A percentile compares a stretch with the other conserved stretches of the same genome.
Evolutionary conservation across 2,329 filamentous ascomycete species (phyloP).

Genomic region (Ophiocordyceps camponoti-rufipedis): DNA sequence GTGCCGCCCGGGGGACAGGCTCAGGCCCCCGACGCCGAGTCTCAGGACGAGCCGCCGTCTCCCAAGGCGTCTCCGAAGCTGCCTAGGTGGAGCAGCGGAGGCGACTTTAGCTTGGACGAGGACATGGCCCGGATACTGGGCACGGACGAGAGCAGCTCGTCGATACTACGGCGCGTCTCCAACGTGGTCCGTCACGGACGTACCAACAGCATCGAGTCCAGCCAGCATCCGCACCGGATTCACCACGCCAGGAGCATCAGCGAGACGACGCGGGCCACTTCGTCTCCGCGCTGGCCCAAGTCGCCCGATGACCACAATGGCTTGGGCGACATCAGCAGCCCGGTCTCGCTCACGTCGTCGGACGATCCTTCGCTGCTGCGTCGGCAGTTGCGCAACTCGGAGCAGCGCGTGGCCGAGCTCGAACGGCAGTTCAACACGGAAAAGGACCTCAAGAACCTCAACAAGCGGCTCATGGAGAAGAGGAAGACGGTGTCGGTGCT

Average conservation of each 20-base stretch:
- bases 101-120: slow-evolving; percentile 86
- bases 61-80: slow-evolving; percentile 45
- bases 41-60: slow-evolving; percentile 22
- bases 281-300: slow-evolving; percentile 52
- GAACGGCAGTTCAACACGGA: slow-evolving; percentile 56
- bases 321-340: slow-evolving; percentile 49
- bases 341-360: slow-evolving; percentile 42
- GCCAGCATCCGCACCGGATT: slow-evolving; percentile 19
- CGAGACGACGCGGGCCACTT: slow-evolving; percentile 45
- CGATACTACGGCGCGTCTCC: slow-evolving; percentile 73
- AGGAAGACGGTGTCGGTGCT: slow-evolving; percentile 87
- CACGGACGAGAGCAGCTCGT: slow-evolving; percentile 58
- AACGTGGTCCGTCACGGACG: slow-evolving; percentile 88
- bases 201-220: slow-evolving; percentile 58
- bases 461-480: slow-evolving; percentile 80
- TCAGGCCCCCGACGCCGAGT: slow-evolving; percentile 25
- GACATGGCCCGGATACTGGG: slow-evolving; percentile 82
- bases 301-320: slow-evolving; percentile 41
- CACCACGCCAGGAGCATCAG: slow-evolving; percentile 45
- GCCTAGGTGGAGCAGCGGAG: slow-evolving; percentile 59
- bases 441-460: slow-evolving; percentile 54
- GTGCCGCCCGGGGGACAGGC: slow-evolving; percentile 23
- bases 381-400: slow-evolving; percentile 61
- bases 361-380: slow-evolving; percentile 52
- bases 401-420: slow-evolving; percentile 73